Evolutionary conservation across 257 asterid species (phyloP), one percentile per base, ranked within the genome.

Genomic region (Solanum pinnatisectum): DNA sequence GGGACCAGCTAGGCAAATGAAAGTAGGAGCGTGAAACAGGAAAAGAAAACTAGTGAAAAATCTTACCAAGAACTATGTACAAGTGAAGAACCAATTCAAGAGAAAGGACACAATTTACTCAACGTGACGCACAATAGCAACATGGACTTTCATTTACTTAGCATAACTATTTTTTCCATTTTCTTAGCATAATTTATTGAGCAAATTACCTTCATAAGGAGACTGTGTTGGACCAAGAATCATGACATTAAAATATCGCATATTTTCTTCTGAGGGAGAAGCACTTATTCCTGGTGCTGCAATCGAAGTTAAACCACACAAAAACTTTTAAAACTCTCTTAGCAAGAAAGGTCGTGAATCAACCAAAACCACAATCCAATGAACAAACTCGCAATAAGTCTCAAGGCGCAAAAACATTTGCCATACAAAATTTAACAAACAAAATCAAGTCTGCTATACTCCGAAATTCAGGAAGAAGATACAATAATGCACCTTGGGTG

Each of bases 271-370:
- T 0, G 98, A 97, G 27, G 99, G 99, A 88, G 99, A 97, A 14
- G 99, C 99, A 90, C 99, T 97, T 93, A 97, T 97, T 91, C 99
- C 99, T 3, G 99, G 99, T 10, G 99, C 99, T 96, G 98, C 92
- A 95, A 16, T 81, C 87, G 93, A 35, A 8, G 36, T 42, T 39
- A 85, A 88, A 84, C 78, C 87, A 89, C 30, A 49, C 68, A 1
- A 85, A 25, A 77, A 32, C 39, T 70, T 81, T 81, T 2, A 4
- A 46, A 88, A 33, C 42, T 85, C 35, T 81, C 67, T 30, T 30
- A 78, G 37, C 5, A 42, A 44, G 23, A 81, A 18, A 81, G 42
- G 68, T 9, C 7, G 2, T 6, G n/a, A 81, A 16, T 12, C 39
- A 79, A 44, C n/a, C 39, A 25, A 79, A 44, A 27, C n/a, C 36